A percentile compares a stretch with the other conserved stretches of the same genome.
Evolutionary conservation across 768 basidiomycete species (phyloP).

Genomic region (Coprinopsis marcescibilis): DNA sequence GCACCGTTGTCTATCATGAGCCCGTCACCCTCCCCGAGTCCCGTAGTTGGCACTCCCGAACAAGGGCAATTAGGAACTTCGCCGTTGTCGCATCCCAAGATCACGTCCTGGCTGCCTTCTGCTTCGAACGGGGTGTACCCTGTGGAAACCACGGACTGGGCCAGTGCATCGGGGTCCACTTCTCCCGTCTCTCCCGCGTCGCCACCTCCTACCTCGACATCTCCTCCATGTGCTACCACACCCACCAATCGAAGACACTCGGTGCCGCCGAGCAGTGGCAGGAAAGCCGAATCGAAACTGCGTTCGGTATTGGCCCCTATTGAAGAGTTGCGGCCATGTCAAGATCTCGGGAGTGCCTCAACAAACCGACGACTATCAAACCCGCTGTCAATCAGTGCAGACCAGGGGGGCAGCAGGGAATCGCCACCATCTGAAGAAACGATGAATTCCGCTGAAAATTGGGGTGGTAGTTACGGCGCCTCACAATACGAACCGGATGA

Average conservation of each 20-base stretch:
- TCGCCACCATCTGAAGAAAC: no score
- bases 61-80: constrained; percentile 21
- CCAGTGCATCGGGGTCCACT: constrained; percentile 19
- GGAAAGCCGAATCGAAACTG: constrained; percentile 63
- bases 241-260: constrained; percentile 42
- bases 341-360: constrained; percentile 15
- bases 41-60: constrained; percentile 47
- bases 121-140: constrained; percentile 41
- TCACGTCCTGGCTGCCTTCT: constrained; percentile 29
- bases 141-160: constrained; percentile 54
- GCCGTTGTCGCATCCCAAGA: constrained; percentile 24
- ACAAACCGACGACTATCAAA: constrained; percentile 4
- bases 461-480: no score
- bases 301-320: constrained; percentile 69
- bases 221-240: constrained; percentile 37
- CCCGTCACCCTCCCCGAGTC: constrained; percentile 53
- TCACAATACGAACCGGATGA: no score
- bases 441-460: no score
- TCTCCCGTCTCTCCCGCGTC: constrained; percentile 22
- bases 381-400: no score
- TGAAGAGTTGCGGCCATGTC: constrained; percentile 41
- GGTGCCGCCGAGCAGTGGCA: constrained; percentile 35
- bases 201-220: constrained; percentile 35
- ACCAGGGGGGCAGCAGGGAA: no score
- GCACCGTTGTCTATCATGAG: constrained; percentile 77